phyloP scores from a whole-genome alignment of 2,329 filamentous ascomycete species.

The Alternaria sp. region DNA sequence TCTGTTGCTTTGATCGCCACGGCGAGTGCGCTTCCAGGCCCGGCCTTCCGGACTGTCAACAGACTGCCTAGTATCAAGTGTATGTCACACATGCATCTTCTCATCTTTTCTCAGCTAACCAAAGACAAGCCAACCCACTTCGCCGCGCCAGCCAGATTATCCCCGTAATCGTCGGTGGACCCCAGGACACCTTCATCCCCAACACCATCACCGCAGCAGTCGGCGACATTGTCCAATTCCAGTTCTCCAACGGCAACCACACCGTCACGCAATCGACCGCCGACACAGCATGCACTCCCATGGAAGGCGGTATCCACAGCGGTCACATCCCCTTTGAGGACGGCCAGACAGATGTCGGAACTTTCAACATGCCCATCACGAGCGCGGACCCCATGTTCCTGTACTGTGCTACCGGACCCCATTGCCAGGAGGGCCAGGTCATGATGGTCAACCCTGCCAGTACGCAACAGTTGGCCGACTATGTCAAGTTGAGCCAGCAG shows the following conservation, averaged over 20 bases:
- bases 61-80: constrained; percentile 6
- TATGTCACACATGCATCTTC: neutral
- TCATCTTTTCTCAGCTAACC: neutral
- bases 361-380: constrained; percentile 40
- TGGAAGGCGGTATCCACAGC: constrained; percentile 36
- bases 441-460: constrained; percentile 36
- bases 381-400: constrained; percentile 39
- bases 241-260: constrained; percentile 43
- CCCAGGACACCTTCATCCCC: constrained; percentile 38
- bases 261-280: constrained; percentile 38
- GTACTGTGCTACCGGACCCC: constrained; percentile 40
- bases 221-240: constrained; percentile 40
- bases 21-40: constrained; percentile 22
- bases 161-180: constrained; percentile 40
- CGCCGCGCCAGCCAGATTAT: constrained; percentile 33
- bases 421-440: constrained; percentile 39
- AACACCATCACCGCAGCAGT: constrained; percentile 35
- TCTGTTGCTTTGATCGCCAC: constrained; percentile 18
- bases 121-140: constrained; percentile 22
- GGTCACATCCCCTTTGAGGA: constrained; percentile 40
- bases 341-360: constrained; percentile 37
- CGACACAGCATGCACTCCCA: constrained; percentile 34
- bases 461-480: constrained; percentile 34
- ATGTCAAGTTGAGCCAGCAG: constrained; percentile 32
- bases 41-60: constrained; percentile 6